Evolutionary conservation across 805 yeast species (phyloP), one percentile per base, ranked within the genome.

Genomic region (baker's yeast (Saccharomyces cerevisiae)): DNA sequence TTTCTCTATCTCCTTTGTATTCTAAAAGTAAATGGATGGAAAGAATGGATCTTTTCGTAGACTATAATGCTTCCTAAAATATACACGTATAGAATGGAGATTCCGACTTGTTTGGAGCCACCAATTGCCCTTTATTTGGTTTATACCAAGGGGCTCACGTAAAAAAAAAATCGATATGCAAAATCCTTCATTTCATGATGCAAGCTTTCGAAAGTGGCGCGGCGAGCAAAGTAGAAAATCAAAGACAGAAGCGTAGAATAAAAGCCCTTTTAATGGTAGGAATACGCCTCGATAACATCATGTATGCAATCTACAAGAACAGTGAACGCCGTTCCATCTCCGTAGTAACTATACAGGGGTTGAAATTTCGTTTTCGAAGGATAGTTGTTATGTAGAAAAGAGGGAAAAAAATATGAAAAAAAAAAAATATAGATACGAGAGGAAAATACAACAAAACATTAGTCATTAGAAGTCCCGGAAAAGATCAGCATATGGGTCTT

Each of bases 401-500:
- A 36, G 43, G 17, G 10, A 36, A 36, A 36, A 36, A 17, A 2
- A n/a, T n/a, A 8, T 17, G 43, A 36, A 36, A 36, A n/a, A 36
- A 36, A 36, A n/a, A 21, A 17, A 22, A 2, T 29, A 29, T 36
- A 36, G 17, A 36, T 2, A 36, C 8, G 22, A 36, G 22, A 10
- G 24, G 3, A 17, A 36, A 36, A 17, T 36, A 36, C 43, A 36
- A 36, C 43, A 36, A 17, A 36, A 17, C 29, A 47, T 51, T 47
- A 28, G 14, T 27, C n/a, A 21, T 64, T 68, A 82, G 61, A 84
- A 84, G 57, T 84, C 86, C 28, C 71, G 67, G 58, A 81, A 81
- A 66, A 82, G 70, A 28, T 77, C 75, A 1, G 75, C 78, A 63
- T 82, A 87, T 0, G 87, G 88, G 66, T 88, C 96, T 11, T 76